These are phyloP conservation scores for Obba rivulosa DNA, from an alignment of 768 basidiomycete species.

Conservation along the genomic window DNA sequence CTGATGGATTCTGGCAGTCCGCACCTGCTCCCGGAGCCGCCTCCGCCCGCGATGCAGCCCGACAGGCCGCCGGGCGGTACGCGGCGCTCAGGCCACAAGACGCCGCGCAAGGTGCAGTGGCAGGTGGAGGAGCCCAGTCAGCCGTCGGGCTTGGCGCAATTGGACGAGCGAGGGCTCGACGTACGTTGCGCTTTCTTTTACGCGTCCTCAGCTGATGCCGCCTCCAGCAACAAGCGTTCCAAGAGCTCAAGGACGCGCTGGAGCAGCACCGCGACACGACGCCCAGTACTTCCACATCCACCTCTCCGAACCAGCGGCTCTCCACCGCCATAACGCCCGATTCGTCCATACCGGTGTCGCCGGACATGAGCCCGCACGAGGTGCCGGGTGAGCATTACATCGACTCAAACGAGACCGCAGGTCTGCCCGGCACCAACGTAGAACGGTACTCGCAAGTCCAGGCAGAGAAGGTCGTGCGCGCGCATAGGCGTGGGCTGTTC, in stretches of 20 bases:
- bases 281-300: slow-evolving; percentile 12
- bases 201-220: background rate
- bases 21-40: background rate
- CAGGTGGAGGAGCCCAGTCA: slow-evolving; percentile 23
- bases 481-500: slow-evolving; percentile 29
- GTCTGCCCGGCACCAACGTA: slow-evolving; percentile 43
- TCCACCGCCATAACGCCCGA: slow-evolving; percentile 13
- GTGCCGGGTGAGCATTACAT: slow-evolving; percentile 54
- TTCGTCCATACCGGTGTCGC: slow-evolving; percentile 13
- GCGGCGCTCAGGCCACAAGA: slow-evolving; percentile 31
- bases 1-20: slow-evolving; percentile 14
- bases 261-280: slow-evolving; percentile 39
- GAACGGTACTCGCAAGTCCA: slow-evolving; percentile 27
- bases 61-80: slow-evolving; percentile 16
- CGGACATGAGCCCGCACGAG: slow-evolving; percentile 20
- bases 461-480: slow-evolving; percentile 40
- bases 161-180: slow-evolving; percentile 51
- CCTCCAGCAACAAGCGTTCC: slow-evolving; percentile 42
- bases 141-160: slow-evolving; percentile 23
- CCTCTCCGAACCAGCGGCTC: slow-evolving; percentile 4
- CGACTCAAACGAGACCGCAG: slow-evolving; percentile 58
- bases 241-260: slow-evolving; percentile 43
- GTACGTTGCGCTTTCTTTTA: slow-evolving; percentile 31
- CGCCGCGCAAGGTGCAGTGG: slow-evolving; percentile 53
- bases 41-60: slow-evolving; percentile 1